These are phyloP conservation scores for Lasiosphaeria ovina DNA, from an alignment of 495 filamentous ascomycete species.

Conservation along the genomic window DNA sequence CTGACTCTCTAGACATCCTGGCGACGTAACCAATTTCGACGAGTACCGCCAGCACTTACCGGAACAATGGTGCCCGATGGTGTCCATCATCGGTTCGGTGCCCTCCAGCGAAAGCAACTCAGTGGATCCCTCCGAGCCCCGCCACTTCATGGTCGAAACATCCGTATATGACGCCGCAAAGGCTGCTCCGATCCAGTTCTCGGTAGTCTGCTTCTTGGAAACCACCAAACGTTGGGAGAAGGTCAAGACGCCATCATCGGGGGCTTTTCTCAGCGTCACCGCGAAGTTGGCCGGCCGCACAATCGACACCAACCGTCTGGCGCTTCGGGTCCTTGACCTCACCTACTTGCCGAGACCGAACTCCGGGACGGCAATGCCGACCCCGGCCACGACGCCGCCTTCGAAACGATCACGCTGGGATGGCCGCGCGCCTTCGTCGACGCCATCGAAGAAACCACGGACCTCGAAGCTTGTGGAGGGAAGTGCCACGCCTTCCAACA, in stretches of 20 bases:
- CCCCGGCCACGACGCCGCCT: background rate
- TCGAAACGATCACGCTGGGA: constrained; percentile 7
- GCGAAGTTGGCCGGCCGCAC: background rate
- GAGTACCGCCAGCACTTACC: constrained; percentile 3
- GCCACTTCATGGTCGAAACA: constrained; percentile 2
- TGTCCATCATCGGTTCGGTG: constrained; percentile 3
- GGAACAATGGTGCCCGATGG: background rate
- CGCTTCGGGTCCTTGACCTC: background rate
- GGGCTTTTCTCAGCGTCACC: background rate
- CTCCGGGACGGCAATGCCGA: background rate
- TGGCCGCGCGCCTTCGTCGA: constrained; percentile 5
- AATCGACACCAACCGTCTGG: background rate
- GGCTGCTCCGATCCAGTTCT: background rate
- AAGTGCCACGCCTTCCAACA: constrained; percentile 4
- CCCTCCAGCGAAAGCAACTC: background rate
- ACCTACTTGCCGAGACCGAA: constrained; percentile 1
- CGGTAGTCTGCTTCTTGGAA: constrained; percentile 2
- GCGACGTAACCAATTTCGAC: constrained; percentile 1
- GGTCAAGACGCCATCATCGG: background rate
- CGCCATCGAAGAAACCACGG: constrained; percentile 5
- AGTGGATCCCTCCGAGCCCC: background rate
- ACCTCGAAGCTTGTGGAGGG: constrained; percentile 1
- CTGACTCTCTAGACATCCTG: background rate
- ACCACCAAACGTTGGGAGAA: background rate
- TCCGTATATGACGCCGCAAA: constrained; percentile 1